Evolutionary conservation across 306 rosid species (phyloP).

Genomic region (Ochetophila trinervis): DNA sequence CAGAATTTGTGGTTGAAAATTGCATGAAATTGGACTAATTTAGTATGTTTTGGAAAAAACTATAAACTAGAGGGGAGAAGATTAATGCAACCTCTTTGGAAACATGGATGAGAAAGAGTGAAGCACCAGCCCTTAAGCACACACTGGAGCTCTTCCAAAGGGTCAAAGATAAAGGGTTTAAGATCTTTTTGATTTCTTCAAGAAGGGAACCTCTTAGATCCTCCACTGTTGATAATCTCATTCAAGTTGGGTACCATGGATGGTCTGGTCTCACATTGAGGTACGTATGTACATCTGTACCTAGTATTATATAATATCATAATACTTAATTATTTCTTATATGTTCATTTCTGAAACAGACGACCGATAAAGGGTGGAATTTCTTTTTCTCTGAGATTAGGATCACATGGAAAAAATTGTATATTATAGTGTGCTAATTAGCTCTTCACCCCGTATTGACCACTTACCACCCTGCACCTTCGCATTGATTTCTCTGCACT

Average conservation of each 20-base stretch:
- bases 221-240: slow-evolving; percentile 50
- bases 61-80: slow-evolving; percentile 43
- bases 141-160: slow-evolving; percentile 49
- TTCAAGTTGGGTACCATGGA: slow-evolving; percentile 64
- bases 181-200: slow-evolving; percentile 49
- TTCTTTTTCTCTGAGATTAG: too few species aligned
- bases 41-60: background rate
- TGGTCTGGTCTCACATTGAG: slow-evolving; percentile 49
- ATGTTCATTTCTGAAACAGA: too few species aligned
- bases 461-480: too few species aligned
- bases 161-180: slow-evolving; percentile 47
- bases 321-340: too few species aligned
- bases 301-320: too few species aligned
- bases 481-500: too few species aligned
- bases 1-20: background rate
- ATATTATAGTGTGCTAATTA: too few species aligned
- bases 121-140: slow-evolving; percentile 58
- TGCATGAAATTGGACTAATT: background rate
- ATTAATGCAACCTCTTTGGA: slow-evolving; percentile 46
- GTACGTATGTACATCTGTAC: slow-evolving; percentile 24
- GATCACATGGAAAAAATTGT: too few species aligned
- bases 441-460: too few species aligned
- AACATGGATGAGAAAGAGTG: slow-evolving; percentile 48
- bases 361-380: too few species aligned
- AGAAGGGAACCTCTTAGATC: slow-evolving; percentile 57